Conservation (phyloP, 345 rosid genomes). For the Cardamine occulta region DNA sequence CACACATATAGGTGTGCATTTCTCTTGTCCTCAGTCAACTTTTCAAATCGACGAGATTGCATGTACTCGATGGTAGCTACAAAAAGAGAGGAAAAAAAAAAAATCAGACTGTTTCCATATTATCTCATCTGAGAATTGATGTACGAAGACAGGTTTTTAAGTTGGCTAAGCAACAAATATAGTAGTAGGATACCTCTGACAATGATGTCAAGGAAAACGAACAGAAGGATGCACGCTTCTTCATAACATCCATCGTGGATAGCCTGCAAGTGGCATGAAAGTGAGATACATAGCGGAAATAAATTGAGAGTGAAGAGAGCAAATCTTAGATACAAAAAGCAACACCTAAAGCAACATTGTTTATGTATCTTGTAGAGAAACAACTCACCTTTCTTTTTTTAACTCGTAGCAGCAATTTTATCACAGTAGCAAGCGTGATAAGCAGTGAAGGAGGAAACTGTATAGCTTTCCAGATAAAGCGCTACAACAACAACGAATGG, state of each 20-base stretch:
- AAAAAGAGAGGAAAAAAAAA: not conserved
- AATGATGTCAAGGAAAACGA: constrained; percentile 54
- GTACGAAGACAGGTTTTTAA: not conserved
- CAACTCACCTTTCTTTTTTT: too few relatives aligned
- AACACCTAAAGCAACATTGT: too few relatives aligned
- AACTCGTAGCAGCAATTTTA: constrained; percentile 45
- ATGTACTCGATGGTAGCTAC: constrained; percentile 77
- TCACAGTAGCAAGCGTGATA: constrained; percentile 66
- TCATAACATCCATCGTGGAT: constrained; percentile 69
- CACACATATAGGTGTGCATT: constrained; percentile 74
- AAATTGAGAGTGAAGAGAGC: not conserved
- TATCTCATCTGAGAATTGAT: not conserved
- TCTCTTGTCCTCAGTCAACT: constrained; percentile 73
- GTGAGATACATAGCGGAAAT: too few relatives aligned
- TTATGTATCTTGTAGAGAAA: too few relatives aligned
- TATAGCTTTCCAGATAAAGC: constrained; percentile 85
- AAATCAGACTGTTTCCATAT: not conserved
- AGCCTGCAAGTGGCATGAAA: constrained; percentile 51
- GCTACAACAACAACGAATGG: constrained; percentile 40
- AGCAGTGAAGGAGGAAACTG: constrained; percentile 70
- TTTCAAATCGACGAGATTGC: constrained; percentile 79
- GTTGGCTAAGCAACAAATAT: constrained; percentile 4
- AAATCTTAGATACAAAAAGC: not conserved
- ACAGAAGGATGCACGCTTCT: constrained; percentile 72
- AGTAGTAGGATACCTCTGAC: constrained; percentile 58